Evolutionary conservation across 192 early-diverging fungal genomes (phyloP).

Genomic region (Linnemannia schmuckeri): DNA sequence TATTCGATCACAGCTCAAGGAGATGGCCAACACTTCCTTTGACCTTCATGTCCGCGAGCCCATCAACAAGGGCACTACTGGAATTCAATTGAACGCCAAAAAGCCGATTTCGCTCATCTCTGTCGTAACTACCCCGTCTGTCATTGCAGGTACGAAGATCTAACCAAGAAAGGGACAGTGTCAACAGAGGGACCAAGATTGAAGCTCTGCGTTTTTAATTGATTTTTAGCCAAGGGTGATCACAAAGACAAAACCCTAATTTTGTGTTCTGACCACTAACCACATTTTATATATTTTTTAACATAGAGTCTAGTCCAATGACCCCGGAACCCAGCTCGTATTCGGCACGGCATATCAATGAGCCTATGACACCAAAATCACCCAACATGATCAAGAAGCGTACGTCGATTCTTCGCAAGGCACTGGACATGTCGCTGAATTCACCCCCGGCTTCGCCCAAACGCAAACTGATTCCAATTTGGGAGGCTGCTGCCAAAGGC

Average conservation of each 20-base stretch:
- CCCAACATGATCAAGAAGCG: constrained; percentile 20
- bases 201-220: background rate
- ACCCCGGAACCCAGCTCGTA: constrained; percentile 6
- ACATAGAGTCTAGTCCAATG: constrained; percentile 20
- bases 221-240: background rate
- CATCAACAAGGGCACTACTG: constrained; percentile 46
- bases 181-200: background rate
- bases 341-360: constrained; percentile 1
- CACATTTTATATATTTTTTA: background rate
- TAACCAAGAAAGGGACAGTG: background rate
- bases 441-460: constrained; percentile 46
- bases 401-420: constrained; percentile 46
- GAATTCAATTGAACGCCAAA: constrained; percentile 53
- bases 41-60: constrained; percentile 54
- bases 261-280: background rate
- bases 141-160: constrained; percentile 36
- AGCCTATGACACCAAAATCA: constrained; percentile 32
- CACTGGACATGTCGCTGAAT: constrained; percentile 52
- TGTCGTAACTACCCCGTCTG: constrained; percentile 44
- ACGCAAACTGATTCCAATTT: constrained; percentile 45
- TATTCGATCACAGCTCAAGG: constrained; percentile 52
- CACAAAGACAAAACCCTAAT: background rate
- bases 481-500: constrained; percentile 50
- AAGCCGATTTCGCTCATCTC: constrained; percentile 56
- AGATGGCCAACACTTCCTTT: constrained; percentile 54